Conservation (phyloP, 805 yeast species). For the Yarrowia porcina region DNA sequence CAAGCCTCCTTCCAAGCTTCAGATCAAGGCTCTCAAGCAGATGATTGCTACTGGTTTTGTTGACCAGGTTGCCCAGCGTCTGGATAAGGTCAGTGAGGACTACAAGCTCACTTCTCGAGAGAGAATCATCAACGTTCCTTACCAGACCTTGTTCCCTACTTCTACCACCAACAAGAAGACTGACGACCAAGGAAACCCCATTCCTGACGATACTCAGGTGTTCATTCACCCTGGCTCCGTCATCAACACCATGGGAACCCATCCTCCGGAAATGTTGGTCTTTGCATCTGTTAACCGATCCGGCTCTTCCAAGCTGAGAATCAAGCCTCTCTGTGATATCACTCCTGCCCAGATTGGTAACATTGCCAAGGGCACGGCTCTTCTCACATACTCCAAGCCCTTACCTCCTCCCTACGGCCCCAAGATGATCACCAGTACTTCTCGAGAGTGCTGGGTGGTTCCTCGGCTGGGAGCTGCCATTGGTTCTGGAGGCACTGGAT, state of each 20-base stretch:
- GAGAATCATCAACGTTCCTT: slow-evolving; percentile 51
- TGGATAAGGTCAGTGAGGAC: slow-evolving; percentile 67
- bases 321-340: slow-evolving; percentile 75
- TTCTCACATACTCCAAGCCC: slow-evolving; percentile 85
- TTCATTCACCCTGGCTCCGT: slow-evolving; percentile 81
- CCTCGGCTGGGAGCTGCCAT: slow-evolving; percentile 84
- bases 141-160: slow-evolving; percentile 49
- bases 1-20: slow-evolving; percentile 65
- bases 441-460: slow-evolving; percentile 82
- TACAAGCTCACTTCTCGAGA: slow-evolving; percentile 56
- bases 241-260: slow-evolving; percentile 54
- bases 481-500: slow-evolving; percentile 82
- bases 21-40: slow-evolving; percentile 78
- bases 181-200: slow-evolving; percentile 40
- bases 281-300: slow-evolving; percentile 51
- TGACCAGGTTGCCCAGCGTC: slow-evolving; percentile 85
- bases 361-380: slow-evolving; percentile 66
- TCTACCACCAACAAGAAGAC: slow-evolving; percentile 34
- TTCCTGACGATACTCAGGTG: slow-evolving; percentile 51
- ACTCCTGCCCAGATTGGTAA: slow-evolving; percentile 72
- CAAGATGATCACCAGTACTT: slow-evolving; percentile 57
- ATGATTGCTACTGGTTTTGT: slow-evolving; percentile 90
- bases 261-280: slow-evolving; percentile 78
- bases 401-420: slow-evolving; percentile 88
- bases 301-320: slow-evolving; percentile 42